These are phyloP conservation scores for Suillus weaverae DNA, from an alignment of 768 basidiomycete genomes.

Conservation along the genomic window DNA sequence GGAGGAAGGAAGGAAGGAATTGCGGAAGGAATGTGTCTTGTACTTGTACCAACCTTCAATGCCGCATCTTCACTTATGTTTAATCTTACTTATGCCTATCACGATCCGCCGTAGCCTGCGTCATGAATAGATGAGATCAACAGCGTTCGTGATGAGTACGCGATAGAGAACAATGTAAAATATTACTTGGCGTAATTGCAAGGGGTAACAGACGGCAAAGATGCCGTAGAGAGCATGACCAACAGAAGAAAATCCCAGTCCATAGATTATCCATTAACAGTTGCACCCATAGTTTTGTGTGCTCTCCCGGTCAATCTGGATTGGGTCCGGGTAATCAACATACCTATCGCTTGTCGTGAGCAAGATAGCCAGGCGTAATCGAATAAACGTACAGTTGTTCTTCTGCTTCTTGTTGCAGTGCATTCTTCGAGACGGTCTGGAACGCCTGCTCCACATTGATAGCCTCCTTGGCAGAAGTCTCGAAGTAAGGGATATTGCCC, in stretches of 20 bases:
- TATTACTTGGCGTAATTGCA: conserved; percentile 36
- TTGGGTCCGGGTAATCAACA: conserved; percentile 98
- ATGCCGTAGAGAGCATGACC: conserved; percentile 25
- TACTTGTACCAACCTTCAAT: conserved; percentile 23
- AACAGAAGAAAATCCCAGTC: conserved; percentile 26
- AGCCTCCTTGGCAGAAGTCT: conserved; percentile 99
- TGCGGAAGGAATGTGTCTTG: conserved; percentile 17
- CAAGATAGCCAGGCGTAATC: conserved; percentile 1
- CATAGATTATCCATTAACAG: conserved; percentile 52
- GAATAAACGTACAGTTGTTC: conserved; percentile 75
- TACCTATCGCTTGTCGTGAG: conserved; percentile 56
- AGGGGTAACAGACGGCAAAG: conserved; percentile 32
- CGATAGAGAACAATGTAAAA: conserved; percentile 25
- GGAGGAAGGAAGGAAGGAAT: conserved; percentile 7
- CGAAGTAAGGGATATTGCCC: conserved; percentile 99
- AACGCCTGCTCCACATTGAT: conserved; percentile 99
- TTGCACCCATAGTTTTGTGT: conserved; percentile 91
- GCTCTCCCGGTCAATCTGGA: conserved; percentile 92
- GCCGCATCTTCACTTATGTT: conserved; percentile 15
- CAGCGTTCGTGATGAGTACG: conserved; percentile 11
- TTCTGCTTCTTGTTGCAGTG: conserved; percentile 94
- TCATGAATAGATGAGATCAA: conserved; percentile 23
- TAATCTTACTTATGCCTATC: conserved; percentile 7
- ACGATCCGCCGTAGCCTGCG: conserved; percentile 6
- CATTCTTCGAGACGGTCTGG: conserved; percentile 99